Evolutionary conservation across 768 basidiomycete genomes (phyloP).

Genomic region (Imleria badia): DNA sequence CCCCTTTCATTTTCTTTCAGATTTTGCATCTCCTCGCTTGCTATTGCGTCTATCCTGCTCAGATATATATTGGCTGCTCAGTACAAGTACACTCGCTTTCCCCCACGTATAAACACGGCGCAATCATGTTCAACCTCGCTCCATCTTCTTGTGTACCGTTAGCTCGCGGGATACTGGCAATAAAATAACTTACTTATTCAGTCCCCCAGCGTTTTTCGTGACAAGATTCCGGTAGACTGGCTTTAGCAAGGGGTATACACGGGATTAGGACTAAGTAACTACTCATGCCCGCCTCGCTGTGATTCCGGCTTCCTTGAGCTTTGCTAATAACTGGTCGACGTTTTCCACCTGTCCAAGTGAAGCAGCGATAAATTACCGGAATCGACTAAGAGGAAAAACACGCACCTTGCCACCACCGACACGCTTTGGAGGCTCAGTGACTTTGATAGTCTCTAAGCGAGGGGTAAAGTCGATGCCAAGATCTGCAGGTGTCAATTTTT

Average conservation of each 20-base stretch:
- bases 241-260: conserved; percentile 5
- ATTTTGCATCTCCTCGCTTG: conserved; percentile 10
- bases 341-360: conserved; percentile 54
- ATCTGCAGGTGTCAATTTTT: conserved; percentile 77
- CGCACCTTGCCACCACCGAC: conserved; percentile 87
- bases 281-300: conserved; percentile 28
- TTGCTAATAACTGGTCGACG: conserved; percentile 87
- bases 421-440: conserved; percentile 86
- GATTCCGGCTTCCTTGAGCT: conserved; percentile 84
- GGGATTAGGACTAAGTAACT: neutral
- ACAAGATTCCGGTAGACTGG: neutral
- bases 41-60: conserved; percentile 14
- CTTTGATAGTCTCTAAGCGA: conserved; percentile 80
- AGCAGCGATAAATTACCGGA: neutral
- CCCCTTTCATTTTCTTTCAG: conserved; percentile 2
- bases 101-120: conserved; percentile 8
- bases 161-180: conserved; percentile 1
- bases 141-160: conserved; percentile 14
- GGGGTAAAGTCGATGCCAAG: conserved; percentile 84
- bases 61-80: conserved; percentile 26
- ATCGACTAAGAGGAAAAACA: neutral
- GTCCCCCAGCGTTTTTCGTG: neutral
- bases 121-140: conserved; percentile 11
- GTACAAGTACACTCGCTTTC: conserved; percentile 12
- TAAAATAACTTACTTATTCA: conserved; percentile 17